phyloP scores from a whole-genome alignment of 139 green algal genomes.

The Pycnococcus provasolii region DNA sequence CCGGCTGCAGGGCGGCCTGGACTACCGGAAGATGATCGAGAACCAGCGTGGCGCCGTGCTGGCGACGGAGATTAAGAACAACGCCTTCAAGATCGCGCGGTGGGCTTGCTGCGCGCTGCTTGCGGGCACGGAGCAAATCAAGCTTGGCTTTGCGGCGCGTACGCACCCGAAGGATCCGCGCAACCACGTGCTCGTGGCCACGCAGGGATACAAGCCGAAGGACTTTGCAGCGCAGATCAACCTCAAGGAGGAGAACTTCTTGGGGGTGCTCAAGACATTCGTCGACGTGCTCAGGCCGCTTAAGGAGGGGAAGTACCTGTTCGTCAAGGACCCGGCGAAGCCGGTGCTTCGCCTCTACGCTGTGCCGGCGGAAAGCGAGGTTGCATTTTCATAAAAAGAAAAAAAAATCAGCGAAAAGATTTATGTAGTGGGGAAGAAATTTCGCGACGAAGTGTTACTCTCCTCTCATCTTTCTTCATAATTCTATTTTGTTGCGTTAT shows the following conservation, averaged over 20 bases:
- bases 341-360: conserved; percentile 70
- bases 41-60: conserved; percentile 82
- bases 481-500: too few relatives aligned
- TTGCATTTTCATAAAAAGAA: background rate
- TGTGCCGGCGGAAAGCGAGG: conserved; percentile 39
- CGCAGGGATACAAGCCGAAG: conserved; percentile 68
- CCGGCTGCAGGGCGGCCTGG: conserved; percentile 44
- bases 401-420: too few relatives aligned
- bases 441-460: too few relatives aligned
- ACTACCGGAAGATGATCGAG: conserved; percentile 93
- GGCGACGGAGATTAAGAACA: conserved; percentile 96
- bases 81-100: conserved; percentile 92
- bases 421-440: too few relatives aligned
- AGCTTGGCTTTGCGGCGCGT: conserved; percentile 72
- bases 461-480: too few relatives aligned
- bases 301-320: conserved; percentile 64
- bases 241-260: conserved; percentile 88
- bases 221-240: conserved; percentile 88
- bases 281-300: conserved; percentile 72
- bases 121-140: conserved; percentile 75
- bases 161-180: conserved; percentile 52
- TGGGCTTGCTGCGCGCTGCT: conserved; percentile 90
- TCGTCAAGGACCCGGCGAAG: conserved; percentile 93
- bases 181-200: conserved; percentile 82
- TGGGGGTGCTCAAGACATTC: conserved; percentile 82